phyloP scores from a whole-genome alignment of 495 filamentous ascomycete species.

The Xylaria bambusicola region DNA sequence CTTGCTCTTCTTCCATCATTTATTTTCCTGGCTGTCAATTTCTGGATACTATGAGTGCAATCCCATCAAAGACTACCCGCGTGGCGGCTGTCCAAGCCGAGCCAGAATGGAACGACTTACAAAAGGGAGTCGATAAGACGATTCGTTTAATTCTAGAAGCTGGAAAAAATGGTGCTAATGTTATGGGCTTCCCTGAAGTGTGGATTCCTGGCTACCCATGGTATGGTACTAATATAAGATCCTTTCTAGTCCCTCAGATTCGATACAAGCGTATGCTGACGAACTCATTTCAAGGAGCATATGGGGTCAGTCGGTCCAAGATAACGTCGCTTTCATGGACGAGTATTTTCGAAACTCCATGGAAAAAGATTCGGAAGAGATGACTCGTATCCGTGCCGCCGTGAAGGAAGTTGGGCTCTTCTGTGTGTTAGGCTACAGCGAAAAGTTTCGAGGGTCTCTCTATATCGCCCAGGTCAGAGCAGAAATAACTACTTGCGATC shows the following conservation, averaged over 20 bases:
- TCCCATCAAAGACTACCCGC: conserved; percentile 14
- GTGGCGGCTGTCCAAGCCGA: conserved; percentile 58
- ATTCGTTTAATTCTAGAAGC: conserved; percentile 55
- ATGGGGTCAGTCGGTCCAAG: conserved; percentile 37
- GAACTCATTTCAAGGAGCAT: conserved; percentile 2
- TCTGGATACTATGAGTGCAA: too few species aligned
- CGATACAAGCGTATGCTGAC: conserved; percentile 16
- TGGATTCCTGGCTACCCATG: conserved; percentile 60
- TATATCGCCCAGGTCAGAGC: conserved; percentile 32
- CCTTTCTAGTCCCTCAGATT: too few species aligned
- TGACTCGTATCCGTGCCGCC: conserved; percentile 44
- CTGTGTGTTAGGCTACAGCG: conserved; percentile 56
- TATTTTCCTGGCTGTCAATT: too few species aligned
- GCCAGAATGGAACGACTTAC: conserved; percentile 57
- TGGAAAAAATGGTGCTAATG: conserved; percentile 47
- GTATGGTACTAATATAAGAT: too few species aligned
- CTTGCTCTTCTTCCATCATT: too few species aligned
- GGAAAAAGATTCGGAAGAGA: conserved; percentile 44
- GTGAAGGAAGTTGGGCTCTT: conserved; percentile 47
- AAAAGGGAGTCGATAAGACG: conserved; percentile 51
- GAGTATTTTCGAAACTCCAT: conserved; percentile 55
- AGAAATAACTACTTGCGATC: conserved; percentile 29
- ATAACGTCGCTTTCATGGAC: conserved; percentile 42
- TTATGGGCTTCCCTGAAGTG: conserved; percentile 58
- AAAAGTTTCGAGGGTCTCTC: conserved; percentile 30